phyloP scores from a whole-genome alignment of 352 stramenopile species.

The Pythium volutum region DNA sequence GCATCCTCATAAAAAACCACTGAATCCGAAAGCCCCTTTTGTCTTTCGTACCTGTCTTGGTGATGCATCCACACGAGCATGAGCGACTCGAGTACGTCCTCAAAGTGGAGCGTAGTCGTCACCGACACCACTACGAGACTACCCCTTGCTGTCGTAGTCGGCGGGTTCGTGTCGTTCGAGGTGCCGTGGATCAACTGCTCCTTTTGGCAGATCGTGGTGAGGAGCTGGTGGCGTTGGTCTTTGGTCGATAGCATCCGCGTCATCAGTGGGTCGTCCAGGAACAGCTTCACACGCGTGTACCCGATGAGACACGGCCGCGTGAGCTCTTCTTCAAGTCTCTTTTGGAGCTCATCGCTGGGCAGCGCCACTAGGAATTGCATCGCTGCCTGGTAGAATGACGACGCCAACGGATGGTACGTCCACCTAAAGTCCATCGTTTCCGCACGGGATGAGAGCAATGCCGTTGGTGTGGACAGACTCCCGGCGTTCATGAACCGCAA shows the following conservation, averaged over 20 bases:
- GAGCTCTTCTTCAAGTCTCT: conserved; percentile 46
- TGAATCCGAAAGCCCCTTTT: neutral
- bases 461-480: neutral
- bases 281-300: conserved; percentile 33
- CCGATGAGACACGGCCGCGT: conserved; percentile 43
- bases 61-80: conserved; percentile 74
- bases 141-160: conserved; percentile 6
- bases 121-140: conserved; percentile 18
- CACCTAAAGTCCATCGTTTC: conserved; percentile 7
- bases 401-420: conserved; percentile 35
- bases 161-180: conserved; percentile 16
- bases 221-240: conserved; percentile 44
- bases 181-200: conserved; percentile 26
- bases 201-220: conserved; percentile 28
- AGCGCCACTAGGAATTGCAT: conserved; percentile 42
- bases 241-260: conserved; percentile 42
- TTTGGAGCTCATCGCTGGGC: conserved; percentile 34
- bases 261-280: conserved; percentile 47
- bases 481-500: conserved; percentile 45
- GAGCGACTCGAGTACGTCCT: conserved; percentile 65
- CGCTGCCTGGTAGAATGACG: conserved; percentile 55
- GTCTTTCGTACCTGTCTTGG: conserved; percentile 38
- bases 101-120: conserved; percentile 38
- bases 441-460: neutral
- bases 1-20: neutral